These are phyloP conservation scores for Saururus chinensis DNA, from an alignment of 164 flowering plant species.

Conservation along the genomic window DNA sequence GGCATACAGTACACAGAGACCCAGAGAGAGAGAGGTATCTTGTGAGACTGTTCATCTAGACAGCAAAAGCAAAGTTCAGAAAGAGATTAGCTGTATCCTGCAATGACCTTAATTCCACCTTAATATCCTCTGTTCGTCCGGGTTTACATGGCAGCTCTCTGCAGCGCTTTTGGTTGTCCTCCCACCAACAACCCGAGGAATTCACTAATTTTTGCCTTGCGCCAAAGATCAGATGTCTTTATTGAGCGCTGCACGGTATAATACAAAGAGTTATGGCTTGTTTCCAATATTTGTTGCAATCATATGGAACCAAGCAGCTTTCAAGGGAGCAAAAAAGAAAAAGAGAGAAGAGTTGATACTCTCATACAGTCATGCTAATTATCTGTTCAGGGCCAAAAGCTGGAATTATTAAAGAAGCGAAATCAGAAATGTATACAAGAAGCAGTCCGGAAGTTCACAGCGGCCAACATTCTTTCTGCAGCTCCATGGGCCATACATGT, in stretches of 20 bases:
- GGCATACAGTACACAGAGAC: too few species aligned
- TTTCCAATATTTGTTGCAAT: background rate
- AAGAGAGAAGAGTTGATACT: background rate
- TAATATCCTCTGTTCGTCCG: background rate
- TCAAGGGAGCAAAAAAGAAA: background rate
- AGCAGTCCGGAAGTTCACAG: background rate
- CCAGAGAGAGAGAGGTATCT: too few species aligned
- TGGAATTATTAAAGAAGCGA: background rate
- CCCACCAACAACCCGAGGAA: background rate
- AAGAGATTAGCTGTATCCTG: slow-evolving; percentile 2
- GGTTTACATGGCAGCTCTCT: background rate
- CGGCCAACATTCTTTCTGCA: slow-evolving; percentile 2
- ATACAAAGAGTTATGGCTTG: background rate
- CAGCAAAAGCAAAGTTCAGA: background rate
- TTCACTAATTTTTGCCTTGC: background rate
- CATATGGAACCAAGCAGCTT: background rate
- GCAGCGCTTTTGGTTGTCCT: background rate
- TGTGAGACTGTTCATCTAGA: background rate
- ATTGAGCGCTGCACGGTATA: background rate
- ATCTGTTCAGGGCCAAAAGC: background rate
- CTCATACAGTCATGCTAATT: background rate
- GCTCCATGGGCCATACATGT: background rate
- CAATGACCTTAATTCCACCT: background rate
- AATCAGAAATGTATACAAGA: background rate
- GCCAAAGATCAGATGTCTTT: background rate